These are phyloP conservation scores for Mycena rosella DNA, from an alignment of 768 basidiomycete genomes.

Conservation along the genomic window DNA sequence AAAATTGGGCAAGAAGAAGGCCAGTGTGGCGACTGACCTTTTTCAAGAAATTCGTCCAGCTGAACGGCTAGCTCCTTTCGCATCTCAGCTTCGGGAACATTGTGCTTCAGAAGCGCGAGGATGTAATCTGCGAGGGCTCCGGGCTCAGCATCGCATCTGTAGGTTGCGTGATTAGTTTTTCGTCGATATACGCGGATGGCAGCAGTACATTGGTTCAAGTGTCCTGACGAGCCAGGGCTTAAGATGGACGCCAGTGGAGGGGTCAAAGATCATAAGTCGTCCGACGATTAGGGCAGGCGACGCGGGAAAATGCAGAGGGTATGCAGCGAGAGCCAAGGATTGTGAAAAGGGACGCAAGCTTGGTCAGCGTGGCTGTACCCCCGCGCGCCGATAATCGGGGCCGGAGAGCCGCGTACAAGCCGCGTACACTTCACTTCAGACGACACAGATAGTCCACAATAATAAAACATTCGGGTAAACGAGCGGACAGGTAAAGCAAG, in stretches of 20 bases:
- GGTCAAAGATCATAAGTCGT: slow-evolving; percentile 73
- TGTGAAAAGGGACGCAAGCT: not conserved
- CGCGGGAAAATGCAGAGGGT: not conserved
- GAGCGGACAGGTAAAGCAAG: slow-evolving; percentile 24
- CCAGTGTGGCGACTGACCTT: slow-evolving; percentile 62
- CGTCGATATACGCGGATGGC: slow-evolving; percentile 14
- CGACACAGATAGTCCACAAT: slow-evolving; percentile 5
- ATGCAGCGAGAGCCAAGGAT: not conserved
- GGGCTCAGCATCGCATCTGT: slow-evolving; percentile 96
- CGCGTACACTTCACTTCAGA: too few species aligned
- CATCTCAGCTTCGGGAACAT: slow-evolving; percentile 86
- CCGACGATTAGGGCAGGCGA: slow-evolving; percentile 18
- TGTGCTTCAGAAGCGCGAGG: slow-evolving; percentile 92
- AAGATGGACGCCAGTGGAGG: slow-evolving; percentile 72
- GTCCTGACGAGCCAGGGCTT: slow-evolving; percentile 91
- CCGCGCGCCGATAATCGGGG: too few species aligned
- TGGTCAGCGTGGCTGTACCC: too few species aligned
- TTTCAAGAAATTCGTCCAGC: slow-evolving; percentile 93
- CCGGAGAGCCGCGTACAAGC: too few species aligned
- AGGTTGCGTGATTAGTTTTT: slow-evolving; percentile 41
- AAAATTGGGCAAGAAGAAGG: slow-evolving; percentile 30
- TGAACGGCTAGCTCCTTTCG: slow-evolving; percentile 81
- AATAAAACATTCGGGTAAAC: slow-evolving; percentile 26
- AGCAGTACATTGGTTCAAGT: slow-evolving; percentile 88
- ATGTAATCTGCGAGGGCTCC: slow-evolving; percentile 94